These are phyloP conservation scores for Diaporthe sp. DNA, from an alignment of 2,329 filamentous ascomycete genomes.

Conservation along the genomic window DNA sequence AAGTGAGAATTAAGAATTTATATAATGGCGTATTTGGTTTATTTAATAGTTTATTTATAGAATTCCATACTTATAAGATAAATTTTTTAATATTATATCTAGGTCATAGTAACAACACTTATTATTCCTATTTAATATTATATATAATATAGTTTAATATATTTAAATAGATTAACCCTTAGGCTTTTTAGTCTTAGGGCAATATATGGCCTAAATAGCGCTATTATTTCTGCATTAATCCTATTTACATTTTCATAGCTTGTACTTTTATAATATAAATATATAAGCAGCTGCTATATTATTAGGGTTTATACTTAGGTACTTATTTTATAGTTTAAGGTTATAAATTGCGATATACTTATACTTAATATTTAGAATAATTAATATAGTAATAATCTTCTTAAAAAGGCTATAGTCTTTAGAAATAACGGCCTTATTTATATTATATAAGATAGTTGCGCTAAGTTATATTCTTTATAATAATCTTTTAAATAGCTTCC, in stretches of 20 bases:
- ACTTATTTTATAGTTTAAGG: too few relatives aligned
- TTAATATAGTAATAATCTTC: background rate
- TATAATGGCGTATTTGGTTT: background rate
- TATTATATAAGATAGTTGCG: background rate
- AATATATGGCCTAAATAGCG: background rate
- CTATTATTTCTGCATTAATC: background rate
- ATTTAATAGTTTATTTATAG: background rate
- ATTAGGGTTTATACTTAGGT: too few relatives aligned
- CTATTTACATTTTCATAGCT: background rate
- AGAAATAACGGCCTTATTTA: background rate
- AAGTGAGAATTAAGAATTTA: background rate
- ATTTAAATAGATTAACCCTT: background rate
- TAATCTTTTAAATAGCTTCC: background rate
- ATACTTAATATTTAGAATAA: background rate
- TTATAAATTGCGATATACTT: background rate
- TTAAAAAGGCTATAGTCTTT: background rate
- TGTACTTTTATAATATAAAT: background rate
- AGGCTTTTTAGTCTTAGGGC: background rate
- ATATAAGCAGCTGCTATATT: too few relatives aligned
- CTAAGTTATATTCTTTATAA: background rate
- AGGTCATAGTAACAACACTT: background rate
- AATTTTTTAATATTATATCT: background rate
- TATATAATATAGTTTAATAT: background rate
- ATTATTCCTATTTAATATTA: background rate
- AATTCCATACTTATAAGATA: background rate